phyloP scores from a whole-genome alignment of 495 filamentous ascomycete genomes.

The Penicillium soppii region DNA sequence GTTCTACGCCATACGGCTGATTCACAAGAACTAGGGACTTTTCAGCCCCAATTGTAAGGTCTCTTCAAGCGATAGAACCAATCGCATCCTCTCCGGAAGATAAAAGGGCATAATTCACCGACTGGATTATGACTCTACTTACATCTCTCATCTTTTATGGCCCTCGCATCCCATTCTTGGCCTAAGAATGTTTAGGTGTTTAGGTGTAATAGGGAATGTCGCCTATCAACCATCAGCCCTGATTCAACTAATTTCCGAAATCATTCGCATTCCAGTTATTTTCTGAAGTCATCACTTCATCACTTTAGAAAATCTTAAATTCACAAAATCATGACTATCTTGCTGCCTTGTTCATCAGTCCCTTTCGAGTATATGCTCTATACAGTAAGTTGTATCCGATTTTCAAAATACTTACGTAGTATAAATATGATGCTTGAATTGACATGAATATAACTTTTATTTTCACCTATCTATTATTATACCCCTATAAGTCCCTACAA shows the following conservation, averaged over 20 bases:
- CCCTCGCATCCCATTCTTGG: conserved; percentile 9
- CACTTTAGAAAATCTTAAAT: too few species aligned
- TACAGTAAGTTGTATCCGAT: too few species aligned
- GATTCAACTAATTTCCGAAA: not conserved
- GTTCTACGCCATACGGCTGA: conserved; percentile 1
- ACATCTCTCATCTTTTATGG: not conserved
- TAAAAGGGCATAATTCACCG: conserved; percentile 7
- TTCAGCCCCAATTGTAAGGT: conserved; percentile 20
- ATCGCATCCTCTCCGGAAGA: conserved; percentile 20
- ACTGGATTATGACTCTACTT: conserved; percentile 16
- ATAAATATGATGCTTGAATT: too few species aligned
- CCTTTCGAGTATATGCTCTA: too few species aligned
- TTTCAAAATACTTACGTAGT: too few species aligned
- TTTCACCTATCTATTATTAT: too few species aligned
- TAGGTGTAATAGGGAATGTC: too few species aligned
- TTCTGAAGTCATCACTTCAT: too few species aligned
- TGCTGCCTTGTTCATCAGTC: too few species aligned
- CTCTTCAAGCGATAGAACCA: conserved; percentile 10
- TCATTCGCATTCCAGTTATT: not conserved
- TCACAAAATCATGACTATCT: too few species aligned
- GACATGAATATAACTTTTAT: too few species aligned
- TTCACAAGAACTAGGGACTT: conserved; percentile 1
- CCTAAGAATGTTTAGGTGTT: conserved; percentile 8
- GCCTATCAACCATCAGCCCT: not conserved
- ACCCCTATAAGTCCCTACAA: too few species aligned